Base-by-base conservation (phyloP, 1,284 basidiomycete genomes). In the Ceratobasidium sp. region DNA sequence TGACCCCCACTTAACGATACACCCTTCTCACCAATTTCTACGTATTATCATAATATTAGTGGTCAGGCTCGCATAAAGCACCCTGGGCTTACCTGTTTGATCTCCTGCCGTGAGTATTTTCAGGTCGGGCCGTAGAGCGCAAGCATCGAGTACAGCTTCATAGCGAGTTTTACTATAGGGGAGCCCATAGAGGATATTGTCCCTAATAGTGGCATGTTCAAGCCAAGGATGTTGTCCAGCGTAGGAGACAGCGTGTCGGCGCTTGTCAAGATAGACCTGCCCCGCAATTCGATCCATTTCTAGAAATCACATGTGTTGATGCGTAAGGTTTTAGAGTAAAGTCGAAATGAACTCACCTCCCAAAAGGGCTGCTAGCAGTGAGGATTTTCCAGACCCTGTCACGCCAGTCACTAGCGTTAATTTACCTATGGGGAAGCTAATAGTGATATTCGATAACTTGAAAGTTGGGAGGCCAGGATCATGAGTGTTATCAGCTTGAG, bases 111-210 rank as follows among this genome's bases (percentile, higher is more conserved):
- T 89, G 48, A 92, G 87, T 61, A 91, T 86, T 75, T 87, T 85
- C 70, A 96, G 82, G 80, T 97, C 94, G 6, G 85, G 85, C 71
- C 83, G 79, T 3, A 96, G 83, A 16, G 93, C 93, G 79, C 94
- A 96, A 8, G 92, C 92, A 39, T 92, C 88, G 23, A 96, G 79
- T 9, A 93, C 91, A 9, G 84, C 82, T 46, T 88, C 82, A 79
- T 96, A 96, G 26, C 93, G 85, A 45, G 81, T 80, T 77, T 89
- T 85, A 76, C 94, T 88, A 75, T 84, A 89, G 8, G 81, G 77
- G 23, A 89, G 87, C 1, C 92, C 91, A 79, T 95, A 97, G 3
- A 94, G 81, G 76, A 94, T 90, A 77, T 94, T 94, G 58, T 93
- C 90, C 21, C 88, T 85, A 71, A 94, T 91, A 1, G 92, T 92